These are phyloP conservation scores for Talaromyces albobiverticillius DNA, from an alignment of 2,329 filamentous ascomycete genomes.

Conservation along the genomic window DNA sequence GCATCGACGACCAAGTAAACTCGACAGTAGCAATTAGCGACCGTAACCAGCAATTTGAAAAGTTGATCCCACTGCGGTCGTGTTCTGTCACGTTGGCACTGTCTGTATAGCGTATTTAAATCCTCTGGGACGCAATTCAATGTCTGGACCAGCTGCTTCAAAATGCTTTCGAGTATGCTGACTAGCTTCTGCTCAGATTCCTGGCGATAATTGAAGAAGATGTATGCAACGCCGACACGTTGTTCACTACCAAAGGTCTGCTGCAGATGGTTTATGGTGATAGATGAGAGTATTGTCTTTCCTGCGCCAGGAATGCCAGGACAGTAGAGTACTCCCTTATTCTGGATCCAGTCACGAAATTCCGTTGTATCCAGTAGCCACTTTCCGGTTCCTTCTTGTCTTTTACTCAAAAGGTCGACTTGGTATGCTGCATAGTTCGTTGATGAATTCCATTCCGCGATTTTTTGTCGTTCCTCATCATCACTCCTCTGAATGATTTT, in stretches of 20 bases:
- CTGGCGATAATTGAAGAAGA: conserved; percentile 46
- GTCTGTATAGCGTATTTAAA: conserved; percentile 28
- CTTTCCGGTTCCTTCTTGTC: background rate
- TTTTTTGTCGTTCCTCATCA: conserved; percentile 1
- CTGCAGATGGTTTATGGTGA: conserved; percentile 41
- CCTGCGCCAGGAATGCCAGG: conserved; percentile 50
- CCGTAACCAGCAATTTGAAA: conserved; percentile 15
- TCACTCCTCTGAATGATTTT: background rate
- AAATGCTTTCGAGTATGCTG: conserved; percentile 31
- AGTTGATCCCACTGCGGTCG: conserved; percentile 27
- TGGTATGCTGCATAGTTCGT: background rate
- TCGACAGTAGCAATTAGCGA: conserved; percentile 19
- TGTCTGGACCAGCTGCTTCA: conserved; percentile 37
- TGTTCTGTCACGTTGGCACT: conserved; percentile 14
- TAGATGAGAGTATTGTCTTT: conserved; percentile 48
- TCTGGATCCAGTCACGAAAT: background rate
- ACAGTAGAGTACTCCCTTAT: conserved; percentile 24
- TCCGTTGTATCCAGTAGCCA: conserved; percentile 3
- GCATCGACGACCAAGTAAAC: conserved; percentile 31
- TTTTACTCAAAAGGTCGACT: background rate
- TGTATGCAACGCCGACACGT: conserved; percentile 38
- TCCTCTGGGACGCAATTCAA: conserved; percentile 21
- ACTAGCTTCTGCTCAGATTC: conserved; percentile 36
- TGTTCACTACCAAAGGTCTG: conserved; percentile 15
- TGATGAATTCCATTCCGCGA: background rate